Percentiles rank a stretch among this genome's conserved stretches.
Evolutionary conservation across 1,284 basidiomycete genomes (phyloP).

Genomic region (Heterobasidion occidentale): DNA sequence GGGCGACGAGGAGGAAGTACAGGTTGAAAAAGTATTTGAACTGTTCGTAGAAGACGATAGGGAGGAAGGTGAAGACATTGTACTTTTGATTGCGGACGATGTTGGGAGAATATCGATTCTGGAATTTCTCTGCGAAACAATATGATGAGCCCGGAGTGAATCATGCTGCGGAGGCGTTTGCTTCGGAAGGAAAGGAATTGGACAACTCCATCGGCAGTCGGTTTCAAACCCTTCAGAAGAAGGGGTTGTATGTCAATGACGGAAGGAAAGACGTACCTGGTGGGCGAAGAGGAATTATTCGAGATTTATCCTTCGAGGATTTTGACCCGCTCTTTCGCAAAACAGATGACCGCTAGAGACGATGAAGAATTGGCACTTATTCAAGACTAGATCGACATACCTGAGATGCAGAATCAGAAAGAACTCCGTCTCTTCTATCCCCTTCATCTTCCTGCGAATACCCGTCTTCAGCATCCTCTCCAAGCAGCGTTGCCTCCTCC

Average conservation of each 20-base stretch:
- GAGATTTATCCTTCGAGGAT: slow-evolving; percentile 54
- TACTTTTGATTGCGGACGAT: slow-evolving; percentile 98
- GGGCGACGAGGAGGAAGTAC: slow-evolving; percentile 94
- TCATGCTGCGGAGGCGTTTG: not conserved
- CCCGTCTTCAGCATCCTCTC: slow-evolving; percentile 28
- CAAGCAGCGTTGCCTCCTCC: slow-evolving; percentile 45
- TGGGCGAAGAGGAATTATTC: slow-evolving; percentile 73
- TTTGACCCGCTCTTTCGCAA: slow-evolving; percentile 18
- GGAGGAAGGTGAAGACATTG: slow-evolving; percentile 90
- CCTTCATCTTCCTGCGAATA: slow-evolving; percentile 23
- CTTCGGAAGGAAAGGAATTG: not conserved
- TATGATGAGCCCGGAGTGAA: not conserved
- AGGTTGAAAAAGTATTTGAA: slow-evolving; percentile 99
- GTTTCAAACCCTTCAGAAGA: not conserved
- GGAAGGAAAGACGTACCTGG: slow-evolving; percentile 39
- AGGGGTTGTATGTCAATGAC: not conserved
- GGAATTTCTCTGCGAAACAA: slow-evolving; percentile 49
- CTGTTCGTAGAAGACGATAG: slow-evolving; percentile 96
- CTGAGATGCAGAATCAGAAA: slow-evolving; percentile 14
- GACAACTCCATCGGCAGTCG: not conserved
- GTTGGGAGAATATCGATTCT: slow-evolving; percentile 70
- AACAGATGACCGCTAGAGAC: slow-evolving; percentile 24
- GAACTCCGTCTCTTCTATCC: slow-evolving; percentile 17
- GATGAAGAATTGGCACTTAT: not conserved
- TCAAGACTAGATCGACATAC: slow-evolving; percentile 10